Conservation (phyloP, 345 rosid species). For the Draba incana region DNA sequence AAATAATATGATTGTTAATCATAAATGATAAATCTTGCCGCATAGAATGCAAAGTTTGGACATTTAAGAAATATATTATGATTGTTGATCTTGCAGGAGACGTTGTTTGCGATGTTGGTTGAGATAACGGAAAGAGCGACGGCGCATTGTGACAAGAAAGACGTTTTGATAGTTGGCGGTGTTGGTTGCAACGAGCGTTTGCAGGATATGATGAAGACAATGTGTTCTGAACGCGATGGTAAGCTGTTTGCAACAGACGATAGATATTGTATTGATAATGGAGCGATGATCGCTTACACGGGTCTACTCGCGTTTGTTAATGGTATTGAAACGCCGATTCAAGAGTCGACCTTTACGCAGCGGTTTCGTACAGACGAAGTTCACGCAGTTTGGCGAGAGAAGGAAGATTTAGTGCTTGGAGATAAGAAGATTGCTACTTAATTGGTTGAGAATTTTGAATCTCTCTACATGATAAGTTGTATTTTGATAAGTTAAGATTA, state of each 20-base stretch:
- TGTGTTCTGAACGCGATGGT: constrained; percentile 90
- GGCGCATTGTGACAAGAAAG: constrained; percentile 96
- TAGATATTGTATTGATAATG: constrained; percentile 88
- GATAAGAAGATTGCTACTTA: background rate
- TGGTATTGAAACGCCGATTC: constrained; percentile 65
- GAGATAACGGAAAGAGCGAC: constrained; percentile 96
- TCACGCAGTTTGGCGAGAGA: constrained; percentile 87
- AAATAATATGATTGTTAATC: background rate
- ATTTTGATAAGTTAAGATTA: background rate
- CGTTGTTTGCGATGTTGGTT: constrained; percentile 90
- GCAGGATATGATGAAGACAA: constrained; percentile 96
- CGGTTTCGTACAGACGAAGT: constrained; percentile 95
- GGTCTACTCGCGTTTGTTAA: constrained; percentile 85
- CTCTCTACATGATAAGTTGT: background rate
- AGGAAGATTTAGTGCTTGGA: constrained; percentile 38
- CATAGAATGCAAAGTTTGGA: background rate
- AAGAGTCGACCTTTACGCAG: constrained; percentile 90
- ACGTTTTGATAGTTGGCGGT: constrained; percentile 91
- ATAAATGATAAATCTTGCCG: too few relatives aligned
- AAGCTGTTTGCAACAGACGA: constrained; percentile 86
- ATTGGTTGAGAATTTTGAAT: constrained; percentile 15
- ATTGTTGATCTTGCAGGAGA: constrained; percentile 56
- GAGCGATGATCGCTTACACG: constrained; percentile 98
- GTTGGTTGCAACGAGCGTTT: constrained; percentile 95
- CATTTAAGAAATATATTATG: background rate